Conservation (phyloP, 352 stramenopile genomes). For the Pythium vanterpoolii region DNA sequence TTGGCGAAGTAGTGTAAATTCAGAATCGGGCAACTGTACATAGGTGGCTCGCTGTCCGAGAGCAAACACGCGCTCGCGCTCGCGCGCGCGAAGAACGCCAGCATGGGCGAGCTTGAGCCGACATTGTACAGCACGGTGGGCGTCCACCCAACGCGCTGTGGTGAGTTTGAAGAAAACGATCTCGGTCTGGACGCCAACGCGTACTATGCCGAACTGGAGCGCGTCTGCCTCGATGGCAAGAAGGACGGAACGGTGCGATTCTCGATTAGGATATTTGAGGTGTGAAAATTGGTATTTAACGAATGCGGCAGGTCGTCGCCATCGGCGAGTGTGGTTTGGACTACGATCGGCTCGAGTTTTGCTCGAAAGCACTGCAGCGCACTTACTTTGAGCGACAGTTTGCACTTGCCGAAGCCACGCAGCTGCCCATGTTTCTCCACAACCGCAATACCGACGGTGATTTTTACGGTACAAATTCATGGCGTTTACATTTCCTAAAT, state of each 20-base stretch:
- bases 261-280: background rate
- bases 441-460: conserved; percentile 93
- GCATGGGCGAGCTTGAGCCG: background rate
- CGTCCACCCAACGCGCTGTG: conserved; percentile 88
- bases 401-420: conserved; percentile 71
- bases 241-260: conserved; percentile 34
- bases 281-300: background rate
- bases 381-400: conserved; percentile 95
- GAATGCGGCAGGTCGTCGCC: conserved; percentile 70
- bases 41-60: conserved; percentile 30
- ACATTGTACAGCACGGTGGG: conserved; percentile 51
- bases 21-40: background rate
- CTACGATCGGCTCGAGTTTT: conserved; percentile 97
- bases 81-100: conserved; percentile 18
- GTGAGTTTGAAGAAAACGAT: conserved; percentile 76
- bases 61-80: conserved; percentile 29
- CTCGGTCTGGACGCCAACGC: conserved; percentile 45
- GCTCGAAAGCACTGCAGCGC: conserved; percentile 85
- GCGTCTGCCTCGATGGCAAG: conserved; percentile 54
- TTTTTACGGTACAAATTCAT: conserved; percentile 68
- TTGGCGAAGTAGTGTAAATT: background rate
- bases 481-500: background rate
- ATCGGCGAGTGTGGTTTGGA: conserved; percentile 97
- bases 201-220: conserved; percentile 62
- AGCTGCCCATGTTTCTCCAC: conserved; percentile 96